Evolutionary conservation across 2,329 filamentous ascomycete species (phyloP).

Genomic region (Nemania serpens): DNA sequence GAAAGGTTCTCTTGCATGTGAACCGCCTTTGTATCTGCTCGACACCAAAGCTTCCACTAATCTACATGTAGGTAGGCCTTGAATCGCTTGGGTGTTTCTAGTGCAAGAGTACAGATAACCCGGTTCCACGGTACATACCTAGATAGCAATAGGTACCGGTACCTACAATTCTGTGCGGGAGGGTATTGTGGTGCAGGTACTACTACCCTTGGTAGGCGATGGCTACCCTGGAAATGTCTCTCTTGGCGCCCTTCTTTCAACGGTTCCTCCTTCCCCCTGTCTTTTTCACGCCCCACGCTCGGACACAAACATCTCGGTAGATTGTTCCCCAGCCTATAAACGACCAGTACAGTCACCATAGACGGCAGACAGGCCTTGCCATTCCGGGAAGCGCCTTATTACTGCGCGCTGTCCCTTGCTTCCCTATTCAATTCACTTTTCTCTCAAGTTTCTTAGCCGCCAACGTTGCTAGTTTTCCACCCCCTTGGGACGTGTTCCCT

Average conservation of each 20-base stretch:
- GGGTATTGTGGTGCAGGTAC: too few relatives aligned
- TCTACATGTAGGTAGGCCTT: too few relatives aligned
- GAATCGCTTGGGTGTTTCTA: too few relatives aligned
- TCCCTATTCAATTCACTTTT: constrained; percentile 25
- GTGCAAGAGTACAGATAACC: too few relatives aligned
- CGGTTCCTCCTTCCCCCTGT: neutral
- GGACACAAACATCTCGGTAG: constrained; percentile 17
- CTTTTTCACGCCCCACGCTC: constrained; percentile 7
- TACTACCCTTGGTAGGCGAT: too few relatives aligned
- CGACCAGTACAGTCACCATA: neutral
- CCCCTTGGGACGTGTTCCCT: constrained; percentile 32
- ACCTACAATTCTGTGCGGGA: too few relatives aligned
- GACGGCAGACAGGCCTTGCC: constrained; percentile 17
- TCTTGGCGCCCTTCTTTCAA: constrained; percentile 21
- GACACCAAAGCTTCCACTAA: too few relatives aligned
- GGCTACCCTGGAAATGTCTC: too few relatives aligned
- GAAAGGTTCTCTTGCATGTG: too few relatives aligned
- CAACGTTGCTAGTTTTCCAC: constrained; percentile 22
- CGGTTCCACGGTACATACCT: too few relatives aligned
- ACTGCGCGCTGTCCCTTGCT: constrained; percentile 24
- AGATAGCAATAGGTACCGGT: too few relatives aligned
- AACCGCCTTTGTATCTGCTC: too few relatives aligned
- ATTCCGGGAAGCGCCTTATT: constrained; percentile 28
- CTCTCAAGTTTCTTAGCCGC: constrained; percentile 20
- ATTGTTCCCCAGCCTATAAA: constrained; percentile 10